Evolutionary conservation across 1,284 basidiomycete genomes (phyloP).

Genomic region (Apiotrichum montevideense): DNA sequence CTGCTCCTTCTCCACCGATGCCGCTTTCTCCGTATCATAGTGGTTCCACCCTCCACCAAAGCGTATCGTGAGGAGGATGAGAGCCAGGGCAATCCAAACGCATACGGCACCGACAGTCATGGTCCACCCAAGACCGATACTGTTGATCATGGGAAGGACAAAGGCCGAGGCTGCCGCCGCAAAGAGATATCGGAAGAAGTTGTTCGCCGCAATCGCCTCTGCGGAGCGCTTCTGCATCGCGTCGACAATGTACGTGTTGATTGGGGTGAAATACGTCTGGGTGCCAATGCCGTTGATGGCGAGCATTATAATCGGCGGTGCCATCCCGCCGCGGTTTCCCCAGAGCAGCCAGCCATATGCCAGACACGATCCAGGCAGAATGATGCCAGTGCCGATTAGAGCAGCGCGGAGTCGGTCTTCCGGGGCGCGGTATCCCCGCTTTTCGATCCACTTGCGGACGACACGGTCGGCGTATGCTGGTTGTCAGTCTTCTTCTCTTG

Average conservation of each 20-base stretch:
- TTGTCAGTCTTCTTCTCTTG: too few species aligned
- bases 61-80: constrained; percentile 17
- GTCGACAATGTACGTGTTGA: constrained; percentile 57
- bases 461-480: constrained; percentile 52
- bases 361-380: constrained; percentile 45
- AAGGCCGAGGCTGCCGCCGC: constrained; percentile 47
- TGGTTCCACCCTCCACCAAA: constrained; percentile 16
- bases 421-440: constrained; percentile 52
- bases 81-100: constrained; percentile 19
- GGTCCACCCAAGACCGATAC: constrained; percentile 55
- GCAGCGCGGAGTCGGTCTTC: constrained; percentile 58
- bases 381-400: constrained; percentile 49
- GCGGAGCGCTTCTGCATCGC: constrained; percentile 53
- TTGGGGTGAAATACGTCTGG: constrained; percentile 51
- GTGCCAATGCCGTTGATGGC: constrained; percentile 47
- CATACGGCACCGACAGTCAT: constrained; percentile 51
- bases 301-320: constrained; percentile 31
- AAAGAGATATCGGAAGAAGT: constrained; percentile 44
- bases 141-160: constrained; percentile 54
- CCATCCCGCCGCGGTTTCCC: constrained; percentile 36
- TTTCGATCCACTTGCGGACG: constrained; percentile 51
- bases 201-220: constrained; percentile 50
- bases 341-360: constrained; percentile 41
- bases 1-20: constrained; percentile 17
- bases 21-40: constrained; percentile 20